These are phyloP conservation scores for Macrophomina pseudophaseolina DNA, from an alignment of 2,329 filamentous ascomycete species.

Conservation along the genomic window DNA sequence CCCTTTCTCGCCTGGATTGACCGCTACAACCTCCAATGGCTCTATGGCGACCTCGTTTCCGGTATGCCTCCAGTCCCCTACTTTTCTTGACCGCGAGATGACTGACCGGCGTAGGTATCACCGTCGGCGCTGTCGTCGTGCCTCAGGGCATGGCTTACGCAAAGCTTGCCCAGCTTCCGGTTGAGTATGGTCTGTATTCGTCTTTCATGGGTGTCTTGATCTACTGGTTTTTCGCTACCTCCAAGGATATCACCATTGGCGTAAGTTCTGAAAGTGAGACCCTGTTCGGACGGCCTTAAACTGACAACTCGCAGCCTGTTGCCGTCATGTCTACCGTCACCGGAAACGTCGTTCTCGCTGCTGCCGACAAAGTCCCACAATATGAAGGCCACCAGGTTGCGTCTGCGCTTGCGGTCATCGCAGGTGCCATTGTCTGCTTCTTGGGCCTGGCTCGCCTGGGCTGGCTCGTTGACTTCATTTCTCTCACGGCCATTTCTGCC, in stretches of 20 bases:
- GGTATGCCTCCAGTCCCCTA: slow-evolving; percentile 67
- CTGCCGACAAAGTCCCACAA: slow-evolving; percentile 61
- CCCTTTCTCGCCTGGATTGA: slow-evolving; percentile 89
- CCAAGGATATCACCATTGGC: slow-evolving; percentile 98
- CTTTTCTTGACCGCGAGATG: not conserved
- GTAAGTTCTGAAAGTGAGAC: slow-evolving; percentile 55
- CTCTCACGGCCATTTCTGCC: slow-evolving; percentile 85
- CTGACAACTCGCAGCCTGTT: slow-evolving; percentile 66
- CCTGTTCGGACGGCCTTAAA: not conserved
- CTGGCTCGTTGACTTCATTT: slow-evolving; percentile 93
- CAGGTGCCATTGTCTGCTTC: slow-evolving; percentile 77
- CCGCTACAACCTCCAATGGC: slow-evolving; percentile 88
- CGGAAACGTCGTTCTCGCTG: slow-evolving; percentile 76
- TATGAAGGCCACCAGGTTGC: slow-evolving; percentile 71
- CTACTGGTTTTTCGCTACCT: slow-evolving; percentile 98
- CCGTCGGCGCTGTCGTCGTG: slow-evolving; percentile 81
- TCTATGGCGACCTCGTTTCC: slow-evolving; percentile 84
- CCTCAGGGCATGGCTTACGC: slow-evolving; percentile 98
- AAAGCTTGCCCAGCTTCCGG: slow-evolving; percentile 75
- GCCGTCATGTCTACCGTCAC: slow-evolving; percentile 93
- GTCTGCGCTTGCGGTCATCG: slow-evolving; percentile 77
- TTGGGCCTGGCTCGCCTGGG: slow-evolving; percentile 82
- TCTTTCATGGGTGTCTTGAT: slow-evolving; percentile 94
- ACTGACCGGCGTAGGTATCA: slow-evolving; percentile 59
- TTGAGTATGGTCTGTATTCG: slow-evolving; percentile 87